Evolutionary conservation across 2,329 filamentous ascomycete species (phyloP).

Genomic region (Aspergillus sp.): DNA sequence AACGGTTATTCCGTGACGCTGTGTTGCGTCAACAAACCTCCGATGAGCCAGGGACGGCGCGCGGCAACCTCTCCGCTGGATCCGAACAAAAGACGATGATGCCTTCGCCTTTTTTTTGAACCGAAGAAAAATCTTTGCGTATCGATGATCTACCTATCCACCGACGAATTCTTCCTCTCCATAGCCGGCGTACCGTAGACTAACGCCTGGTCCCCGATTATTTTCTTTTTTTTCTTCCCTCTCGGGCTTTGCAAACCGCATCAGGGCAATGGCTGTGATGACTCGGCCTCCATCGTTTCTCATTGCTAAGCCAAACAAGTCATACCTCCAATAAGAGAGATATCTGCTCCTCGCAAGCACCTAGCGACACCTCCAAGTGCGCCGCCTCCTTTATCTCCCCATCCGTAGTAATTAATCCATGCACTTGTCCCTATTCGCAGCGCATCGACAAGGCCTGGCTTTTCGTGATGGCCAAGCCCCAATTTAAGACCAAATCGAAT

Average conservation of each 20-base stretch:
- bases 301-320: background rate
- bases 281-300: background rate
- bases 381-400: background rate
- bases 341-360: background rate
- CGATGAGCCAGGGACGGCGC: constrained; percentile 14
- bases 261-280: background rate
- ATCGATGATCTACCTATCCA: background rate
- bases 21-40: constrained; percentile 23
- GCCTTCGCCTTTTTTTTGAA: background rate
- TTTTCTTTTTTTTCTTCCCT: background rate
- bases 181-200: background rate
- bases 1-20: constrained; percentile 20
- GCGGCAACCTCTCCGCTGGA: background rate
- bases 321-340: background rate
- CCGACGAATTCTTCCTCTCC: background rate
- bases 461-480: background rate
- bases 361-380: background rate
- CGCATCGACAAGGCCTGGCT: too few species aligned
- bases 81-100: background rate
- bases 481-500: background rate
- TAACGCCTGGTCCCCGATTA: background rate
- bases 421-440: background rate
- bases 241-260: background rate
- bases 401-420: background rate
- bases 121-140: background rate